Percentiles rank a stretch among this genome's conserved stretches.
Conservation (phyloP, 2,329 filamentous ascomycete genomes). For the Thyridium curvatum region DNA sequence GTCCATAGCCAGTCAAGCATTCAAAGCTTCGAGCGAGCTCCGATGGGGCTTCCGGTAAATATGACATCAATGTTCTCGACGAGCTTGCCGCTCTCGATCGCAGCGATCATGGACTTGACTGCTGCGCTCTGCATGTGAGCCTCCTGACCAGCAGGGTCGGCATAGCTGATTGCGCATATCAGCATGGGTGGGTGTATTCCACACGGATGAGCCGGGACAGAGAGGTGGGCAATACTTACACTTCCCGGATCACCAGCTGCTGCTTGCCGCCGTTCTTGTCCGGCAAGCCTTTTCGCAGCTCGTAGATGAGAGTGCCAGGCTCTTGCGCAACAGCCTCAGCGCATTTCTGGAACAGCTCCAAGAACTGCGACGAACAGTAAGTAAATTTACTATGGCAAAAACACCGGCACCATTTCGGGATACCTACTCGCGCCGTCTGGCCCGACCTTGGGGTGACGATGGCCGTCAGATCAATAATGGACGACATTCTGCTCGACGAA, state of each 20-base stretch:
- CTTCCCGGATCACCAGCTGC: conserved; percentile 17
- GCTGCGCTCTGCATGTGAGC: background rate
- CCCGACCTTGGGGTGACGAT: conserved; percentile 19
- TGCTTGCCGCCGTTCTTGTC: conserved; percentile 13
- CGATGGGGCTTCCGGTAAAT: background rate
- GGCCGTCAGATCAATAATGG: conserved; percentile 14
- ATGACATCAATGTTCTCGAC: background rate
- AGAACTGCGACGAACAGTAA: conserved; percentile 15
- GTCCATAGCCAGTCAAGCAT: too few species aligned
- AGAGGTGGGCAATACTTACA: too few species aligned
- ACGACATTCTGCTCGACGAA: conserved; percentile 11
- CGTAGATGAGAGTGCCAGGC: conserved; percentile 16
- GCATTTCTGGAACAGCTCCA: conserved; percentile 15
- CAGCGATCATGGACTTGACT: conserved; percentile 2
- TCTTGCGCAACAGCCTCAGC: conserved; percentile 14
- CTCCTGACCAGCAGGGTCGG: conserved; percentile 8
- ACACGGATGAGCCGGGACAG: background rate
- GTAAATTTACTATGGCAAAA: conserved; percentile 4
- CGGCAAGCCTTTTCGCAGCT: conserved; percentile 15
- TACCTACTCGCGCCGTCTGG: conserved; percentile 12
- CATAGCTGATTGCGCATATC: conserved; percentile 10
- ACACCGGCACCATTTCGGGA: too few species aligned
- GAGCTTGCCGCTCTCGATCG: conserved; percentile 1
- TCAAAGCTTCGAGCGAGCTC: too few species aligned
- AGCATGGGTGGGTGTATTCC: background rate